Base-by-base conservation (phyloP, 1,139 yeast genomes). In the Kurtzmaniella quercitrusa region DNA sequence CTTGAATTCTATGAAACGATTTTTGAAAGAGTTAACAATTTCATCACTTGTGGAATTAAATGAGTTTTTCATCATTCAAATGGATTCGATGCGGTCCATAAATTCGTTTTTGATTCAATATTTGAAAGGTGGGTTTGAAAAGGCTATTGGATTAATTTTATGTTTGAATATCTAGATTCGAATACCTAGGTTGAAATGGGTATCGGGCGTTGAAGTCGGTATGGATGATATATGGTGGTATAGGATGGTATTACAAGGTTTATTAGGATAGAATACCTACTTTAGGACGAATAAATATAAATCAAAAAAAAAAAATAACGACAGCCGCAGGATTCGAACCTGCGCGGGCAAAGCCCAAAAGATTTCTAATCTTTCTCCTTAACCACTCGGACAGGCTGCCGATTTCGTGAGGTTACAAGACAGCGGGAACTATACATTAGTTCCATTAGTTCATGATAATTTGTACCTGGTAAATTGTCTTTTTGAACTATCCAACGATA, bases 301-400 rank as follows among this genome's bases (percentile, higher is more conserved):
- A 28, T 28, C 6, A 28, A 7, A 7, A 28, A 28, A 42, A 50
- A 53, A 53, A 52, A 49, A 46, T 48, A 46, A 38, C 65, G 65
- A 60, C 65, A 60, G 57, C 63, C 59, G 64, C 65, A 60, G 65
- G 65, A 60, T 51, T 61, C 65, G 65, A 61, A 61, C 65, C 65
- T 60, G 64, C 64, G 65, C 57, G 65, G 64, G 63, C 63, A 56
- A 48, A 60, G 56, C 64, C 63, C 65, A 60, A 60, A 58, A 59
- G 64, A 59, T 60, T 60, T 60, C 65, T 54, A 60, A 56, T 60
- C 65, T 58, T 57, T 60, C 65, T 60, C 65, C 65, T 59, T 59
- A 60, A 60, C 64, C 64, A 53, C 64, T 59, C 64, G 64, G 64
- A 59, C 65, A 60, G 44, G 46, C 37, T 41, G 44, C 44, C 46